Evolutionary conservation across 768 basidiomycete genomes (phyloP).

Genomic region (Lactarius psammicola): DNA sequence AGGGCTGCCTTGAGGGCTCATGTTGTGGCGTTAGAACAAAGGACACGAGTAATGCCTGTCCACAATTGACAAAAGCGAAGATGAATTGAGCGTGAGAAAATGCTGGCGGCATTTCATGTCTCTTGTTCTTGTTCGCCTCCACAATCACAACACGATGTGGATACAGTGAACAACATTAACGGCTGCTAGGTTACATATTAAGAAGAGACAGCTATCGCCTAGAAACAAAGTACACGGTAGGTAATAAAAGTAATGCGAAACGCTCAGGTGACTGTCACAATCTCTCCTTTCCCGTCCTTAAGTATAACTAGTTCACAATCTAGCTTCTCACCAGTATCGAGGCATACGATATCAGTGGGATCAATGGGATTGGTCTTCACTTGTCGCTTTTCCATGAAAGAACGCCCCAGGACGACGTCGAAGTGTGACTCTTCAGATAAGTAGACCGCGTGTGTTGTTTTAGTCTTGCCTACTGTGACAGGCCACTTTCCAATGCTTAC

Average conservation of each 20-base stretch:
- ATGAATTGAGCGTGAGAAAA: neutral
- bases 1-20: neutral
- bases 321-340: constrained; percentile 89
- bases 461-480: constrained; percentile 57
- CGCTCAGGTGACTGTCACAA: constrained; percentile 77
- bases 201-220: constrained; percentile 1
- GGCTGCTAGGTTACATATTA: constrained; percentile 20
- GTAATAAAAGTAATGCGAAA: neutral
- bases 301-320: constrained; percentile 91
- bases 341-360: constrained; percentile 85
- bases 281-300: constrained; percentile 86
- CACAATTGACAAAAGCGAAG: neutral
- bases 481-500: constrained; percentile 76
- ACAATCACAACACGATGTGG: neutral
- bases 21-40: constrained; percentile 18
- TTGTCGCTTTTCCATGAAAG: constrained; percentile 74
- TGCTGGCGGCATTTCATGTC: neutral
- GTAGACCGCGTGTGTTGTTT: constrained; percentile 59
- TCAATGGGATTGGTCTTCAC: constrained; percentile 81
- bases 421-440: constrained; percentile 95
- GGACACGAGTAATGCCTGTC: neutral
- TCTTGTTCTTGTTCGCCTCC: neutral
- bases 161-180: neutral
- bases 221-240: constrained; percentile 8
- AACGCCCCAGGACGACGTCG: constrained; percentile 88